Evolutionary conservation across 192 early-diverging fungal genomes (phyloP), one percentile per base, ranked within the genome.

Genomic region (Cladochytrium replicatum): DNA sequence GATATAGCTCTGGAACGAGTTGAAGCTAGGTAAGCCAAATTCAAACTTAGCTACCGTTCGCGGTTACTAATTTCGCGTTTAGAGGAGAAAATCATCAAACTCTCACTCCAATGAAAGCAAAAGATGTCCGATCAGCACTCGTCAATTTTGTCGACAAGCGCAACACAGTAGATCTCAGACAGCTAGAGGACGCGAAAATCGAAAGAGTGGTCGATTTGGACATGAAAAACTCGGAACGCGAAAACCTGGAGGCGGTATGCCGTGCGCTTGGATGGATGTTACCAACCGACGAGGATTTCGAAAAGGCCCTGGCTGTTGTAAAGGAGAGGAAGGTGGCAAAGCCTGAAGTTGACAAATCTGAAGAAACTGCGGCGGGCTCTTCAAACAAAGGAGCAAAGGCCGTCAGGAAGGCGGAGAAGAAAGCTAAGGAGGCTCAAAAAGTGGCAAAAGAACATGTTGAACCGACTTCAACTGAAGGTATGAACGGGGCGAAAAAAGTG

Each of bases 51-150:
- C 41, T n/a, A 9, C 23, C 4, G 26, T 28, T 29, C 9, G n/a
- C 8, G 5, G 6, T 45, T 28, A 45, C 3, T 25, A 22, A 24
- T 45, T 43, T 7, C 6, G 41, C 41, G 41, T 7, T 27, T 9
- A 71, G 77, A 41, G 92, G 91, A 6, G 82, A 87, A 29, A 72
- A 82, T 44, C 92, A 96, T 52, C 88, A 90, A 67, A 68, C 65
- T 5, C 58, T 93, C 32, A 91, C 82, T 0, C 87, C 92, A 0
- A 44, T 61, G 8, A 64, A 71, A 29, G 74, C 75, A 4, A 69
- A 65, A 0, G 67, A 80, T 0, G 86, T 68, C 54, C 58, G 69
- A n/a, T 11, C 37, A 13, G 54, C 88, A 8, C 83, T 89, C 41
- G 52, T 64, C 11, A 41, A 21, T 22, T 85, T 87, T 57, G 48